Evolutionary conservation across 805 yeast genomes (phyloP).

Genomic region (Spathaspora passalidarum): DNA sequence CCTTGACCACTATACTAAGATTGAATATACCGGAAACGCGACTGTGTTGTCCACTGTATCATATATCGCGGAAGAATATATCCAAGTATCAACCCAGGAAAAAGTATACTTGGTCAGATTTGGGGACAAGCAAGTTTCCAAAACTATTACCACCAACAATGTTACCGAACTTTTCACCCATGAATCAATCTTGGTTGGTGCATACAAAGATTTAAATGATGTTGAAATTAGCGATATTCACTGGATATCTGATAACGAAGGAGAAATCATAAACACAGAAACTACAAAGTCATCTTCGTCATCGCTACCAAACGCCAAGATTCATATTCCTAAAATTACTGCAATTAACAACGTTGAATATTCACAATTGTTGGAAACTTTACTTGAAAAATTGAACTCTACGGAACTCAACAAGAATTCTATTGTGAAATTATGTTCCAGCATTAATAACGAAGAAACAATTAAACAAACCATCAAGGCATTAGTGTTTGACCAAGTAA

Average conservation of each 20-base stretch:
- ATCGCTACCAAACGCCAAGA: background rate
- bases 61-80: background rate
- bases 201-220: background rate
- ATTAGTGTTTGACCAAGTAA: conserved; percentile 4
- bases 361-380: conserved; percentile 17
- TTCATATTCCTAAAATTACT: conserved; percentile 7
- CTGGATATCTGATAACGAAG: background rate
- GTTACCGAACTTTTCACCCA: background rate
- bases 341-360: conserved; percentile 21
- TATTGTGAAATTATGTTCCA: conserved; percentile 23
- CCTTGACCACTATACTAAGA: background rate
- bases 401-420: conserved; percentile 9
- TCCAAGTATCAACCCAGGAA: background rate
- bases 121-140: background rate
- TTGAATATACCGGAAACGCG: background rate
- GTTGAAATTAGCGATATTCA: background rate
- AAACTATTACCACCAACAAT: background rate
- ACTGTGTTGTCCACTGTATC: background rate
- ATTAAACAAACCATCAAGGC: conserved; percentile 35
- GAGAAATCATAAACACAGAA: background rate
- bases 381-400: conserved; percentile 13
- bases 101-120: background rate
- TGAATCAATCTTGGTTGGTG: background rate
- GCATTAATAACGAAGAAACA: conserved; percentile 26
- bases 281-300: background rate